A percentile compares a stretch with the other conserved stretches of the same genome.
Conservation (phyloP, 768 basidiomycete species). For the Pisolithus marmoratus region DNA sequence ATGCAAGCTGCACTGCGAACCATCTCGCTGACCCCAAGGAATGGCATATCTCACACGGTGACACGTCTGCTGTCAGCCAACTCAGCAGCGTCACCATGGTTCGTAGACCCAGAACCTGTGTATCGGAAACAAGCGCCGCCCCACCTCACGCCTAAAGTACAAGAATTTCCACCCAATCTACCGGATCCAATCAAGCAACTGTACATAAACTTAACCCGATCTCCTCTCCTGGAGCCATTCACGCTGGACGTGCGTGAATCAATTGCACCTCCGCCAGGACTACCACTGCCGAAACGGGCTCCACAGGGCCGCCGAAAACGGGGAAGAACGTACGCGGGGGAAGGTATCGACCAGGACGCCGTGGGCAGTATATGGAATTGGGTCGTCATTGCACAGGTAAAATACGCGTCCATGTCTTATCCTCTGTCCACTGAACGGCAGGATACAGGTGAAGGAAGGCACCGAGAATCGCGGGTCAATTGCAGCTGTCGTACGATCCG, state of each 20-base stretch:
- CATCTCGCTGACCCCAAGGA: no score
- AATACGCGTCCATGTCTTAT: neutral
- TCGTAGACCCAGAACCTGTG: conserved; percentile 46
- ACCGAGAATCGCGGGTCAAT: conserved; percentile 74
- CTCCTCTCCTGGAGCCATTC: conserved; percentile 65
- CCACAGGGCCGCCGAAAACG: conserved; percentile 62
- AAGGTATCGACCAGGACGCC: conserved; percentile 45
- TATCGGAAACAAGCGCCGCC: conserved; percentile 16
- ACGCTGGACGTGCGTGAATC: conserved; percentile 52
- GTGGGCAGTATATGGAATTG: conserved; percentile 67
- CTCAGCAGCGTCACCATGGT: conserved; percentile 48
- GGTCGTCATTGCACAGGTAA: conserved; percentile 68
- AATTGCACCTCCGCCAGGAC: conserved; percentile 45
- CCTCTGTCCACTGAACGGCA: conserved; percentile 1
- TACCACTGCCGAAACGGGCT: conserved; percentile 48
- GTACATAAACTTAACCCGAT: conserved; percentile 49
- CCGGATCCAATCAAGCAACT: conserved; percentile 51
- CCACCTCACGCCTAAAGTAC: conserved; percentile 23
- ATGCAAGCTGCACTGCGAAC: neutral
- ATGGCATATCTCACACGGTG: neutral
- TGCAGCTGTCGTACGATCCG: conserved; percentile 63
- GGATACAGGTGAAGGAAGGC: conserved; percentile 66
- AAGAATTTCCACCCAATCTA: conserved; percentile 39
- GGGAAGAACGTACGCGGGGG: conserved; percentile 63
- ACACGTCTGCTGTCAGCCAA: conserved; percentile 6